Evolutionary conservation across 2,329 filamentous ascomycete genomes (phyloP), one percentile per base, ranked within the genome.

Genomic region (Apiospora hydei): DNA sequence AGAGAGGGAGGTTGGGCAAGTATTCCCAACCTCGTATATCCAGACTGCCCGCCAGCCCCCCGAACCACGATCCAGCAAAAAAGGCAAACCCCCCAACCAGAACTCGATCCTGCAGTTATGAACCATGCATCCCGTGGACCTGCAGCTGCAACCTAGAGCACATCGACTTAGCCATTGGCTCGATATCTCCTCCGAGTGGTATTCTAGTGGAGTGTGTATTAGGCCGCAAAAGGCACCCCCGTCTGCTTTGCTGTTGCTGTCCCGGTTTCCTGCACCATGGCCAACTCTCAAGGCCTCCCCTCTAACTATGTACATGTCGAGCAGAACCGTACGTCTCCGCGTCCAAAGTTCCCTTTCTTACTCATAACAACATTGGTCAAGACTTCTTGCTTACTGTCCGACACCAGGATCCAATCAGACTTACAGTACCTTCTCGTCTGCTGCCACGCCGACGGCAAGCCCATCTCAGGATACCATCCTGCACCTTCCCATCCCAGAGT

Each of bases 381-480:
- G 53, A 30, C 43, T 43, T 71, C 49, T 30, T 46, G 57, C 57
- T 64, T 64, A 64, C 57, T 64, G n/a, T n/a, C 34, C 8, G n/a
- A n/a, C 34, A 70, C 64, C 64, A 81, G 78, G 74, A 44, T 68
- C 72, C 51, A 71, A 75, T 26, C 75, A 72, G 46, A 69, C 70
- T n/a, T 70, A 77, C 64, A 75, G 67, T 72, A 67, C 73, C 13
- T 71, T 75, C 41, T 68, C 70, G 67, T 69, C 75, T n/a, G 70
- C 72, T 72, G 74, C 75, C 34, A 75, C 75, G 38, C 75, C 73
- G 16, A 74, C 74, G 68, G 72, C 76, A 21, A 77, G 77, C 21
- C 73, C 74, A 46, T 80, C 80, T 6, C 77, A 78, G 67, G 73
- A 74, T 57, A 80, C 80, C 26, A 71, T 80, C 61, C 47, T 79